Base-by-base conservation (phyloP, 2,329 filamentous ascomycete species). In the Cercospora sp. region DNA sequence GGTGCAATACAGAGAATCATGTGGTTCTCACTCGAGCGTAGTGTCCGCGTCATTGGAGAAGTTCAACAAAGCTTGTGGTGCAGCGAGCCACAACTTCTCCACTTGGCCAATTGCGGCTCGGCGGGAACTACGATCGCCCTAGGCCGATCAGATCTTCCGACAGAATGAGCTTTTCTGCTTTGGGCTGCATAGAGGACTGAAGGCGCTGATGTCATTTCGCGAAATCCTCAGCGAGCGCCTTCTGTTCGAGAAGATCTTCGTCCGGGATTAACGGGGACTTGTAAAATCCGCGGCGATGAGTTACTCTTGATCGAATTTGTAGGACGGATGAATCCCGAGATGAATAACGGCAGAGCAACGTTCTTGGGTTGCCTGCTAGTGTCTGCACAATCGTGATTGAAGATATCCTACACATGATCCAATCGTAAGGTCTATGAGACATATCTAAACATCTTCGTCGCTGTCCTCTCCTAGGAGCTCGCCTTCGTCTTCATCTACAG, bases 401-500 rank as follows among this genome's bases (percentile, higher is more conserved):
- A 28, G 53, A 34, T 58, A 58, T 58, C 53, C 53, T 58, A 58
- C 53, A 58, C 53, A 58, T 58, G 16, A 2, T 16, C 26, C 53
- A 30, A 58, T 58, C 53, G 13, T 30, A 5, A 30, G 16, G 26
- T 58, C 53, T 30, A 58, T 32, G n/a, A 58, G n/a, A 30, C 53
- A 58, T 16, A 9, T 53, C 55, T 51, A 75, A 49, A 90, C 91
- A 70, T 97, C 94, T 77, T 97, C 93, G 72, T 97, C 94, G 73
- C 93, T 93, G 43, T 72, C 71, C 24, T 97, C 94, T 0, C 95
- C 95, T 40, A 99, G 82, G 73, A 99, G 82, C 83, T 98, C 94
- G 60, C 94, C 94, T 79, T 98, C 95, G 77, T 98, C 95, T 61
- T 95, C 91, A 75, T 97, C 93, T 62, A 97, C 93, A 75, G 90